Evolutionary conservation across 2,329 filamentous ascomycete genomes (phyloP).

Genomic region (Trichoderma lentiforme): DNA sequence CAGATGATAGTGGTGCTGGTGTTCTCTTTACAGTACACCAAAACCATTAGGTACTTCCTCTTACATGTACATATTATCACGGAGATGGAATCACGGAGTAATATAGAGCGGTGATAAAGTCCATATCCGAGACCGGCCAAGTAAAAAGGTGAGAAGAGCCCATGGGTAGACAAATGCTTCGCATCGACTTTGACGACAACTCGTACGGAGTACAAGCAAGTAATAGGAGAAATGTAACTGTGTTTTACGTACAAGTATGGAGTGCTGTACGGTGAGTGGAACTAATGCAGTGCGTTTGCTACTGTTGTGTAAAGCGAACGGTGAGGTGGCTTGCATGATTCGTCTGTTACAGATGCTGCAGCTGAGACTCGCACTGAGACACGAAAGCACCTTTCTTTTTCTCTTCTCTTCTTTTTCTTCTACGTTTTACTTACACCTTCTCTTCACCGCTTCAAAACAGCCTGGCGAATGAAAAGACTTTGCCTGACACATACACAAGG

Average conservation of each 20-base stretch:
- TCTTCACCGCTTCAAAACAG: conserved; percentile 5
- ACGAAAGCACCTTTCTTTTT: not conserved
- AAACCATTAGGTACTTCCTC: not conserved
- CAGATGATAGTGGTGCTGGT: not conserved
- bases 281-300: conserved; percentile 1
- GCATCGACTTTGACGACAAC: not conserved
- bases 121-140: not conserved
- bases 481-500: not conserved
- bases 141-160: not conserved
- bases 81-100: not conserved
- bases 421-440: not conserved
- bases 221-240: not conserved
- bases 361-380: conserved; percentile 3
- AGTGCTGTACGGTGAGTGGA: not conserved
- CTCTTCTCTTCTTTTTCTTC: not conserved
- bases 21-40: not conserved
- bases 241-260: not conserved
- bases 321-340: conserved; percentile 13
- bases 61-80: not conserved
- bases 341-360: conserved; percentile 12
- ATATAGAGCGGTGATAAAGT: not conserved
- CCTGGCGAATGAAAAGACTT: not conserved
- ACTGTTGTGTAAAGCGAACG: not conserved
- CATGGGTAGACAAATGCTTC: not conserved
- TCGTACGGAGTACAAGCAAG: not conserved